Conservation (phyloP, 225 moss, liverwort and hornwort genomes). For the Pseudisothecium myosuroides region DNA sequence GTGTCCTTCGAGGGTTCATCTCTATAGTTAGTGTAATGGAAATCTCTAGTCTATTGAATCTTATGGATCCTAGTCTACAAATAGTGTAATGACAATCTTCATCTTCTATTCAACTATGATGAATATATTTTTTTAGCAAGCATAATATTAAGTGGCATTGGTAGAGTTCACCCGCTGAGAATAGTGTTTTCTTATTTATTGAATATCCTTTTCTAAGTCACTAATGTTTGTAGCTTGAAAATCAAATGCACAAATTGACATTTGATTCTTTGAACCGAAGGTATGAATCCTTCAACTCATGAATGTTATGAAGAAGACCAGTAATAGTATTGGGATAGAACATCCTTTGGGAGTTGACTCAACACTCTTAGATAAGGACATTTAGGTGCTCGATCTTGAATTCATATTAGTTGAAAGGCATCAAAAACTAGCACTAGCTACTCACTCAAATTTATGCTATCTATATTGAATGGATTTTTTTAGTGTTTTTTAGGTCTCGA, state of each 20-base stretch:
- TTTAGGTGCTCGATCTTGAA: neutral
- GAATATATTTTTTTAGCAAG: neutral
- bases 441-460: neutral
- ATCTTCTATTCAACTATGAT: neutral
- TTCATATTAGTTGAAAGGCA: neutral
- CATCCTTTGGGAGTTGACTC: rapidly evolving
- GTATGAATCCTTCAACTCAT: neutral
- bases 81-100: neutral
- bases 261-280: neutral
- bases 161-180: too few species aligned
- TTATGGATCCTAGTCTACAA: neutral
- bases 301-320: neutral
- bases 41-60: neutral
- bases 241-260: neutral
- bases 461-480: neutral
- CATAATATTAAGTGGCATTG: neutral
- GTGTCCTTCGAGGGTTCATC: neutral
- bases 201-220: neutral
- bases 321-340: neutral
- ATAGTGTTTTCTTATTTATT: too few species aligned
- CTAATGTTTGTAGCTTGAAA: neutral
- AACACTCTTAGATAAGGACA: too few species aligned
- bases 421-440: neutral
- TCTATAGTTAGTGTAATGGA: neutral
- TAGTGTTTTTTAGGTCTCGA: neutral